Base-by-base conservation (phyloP, 78 protist genomes). In the Tieghemostelium lacteum region DNA sequence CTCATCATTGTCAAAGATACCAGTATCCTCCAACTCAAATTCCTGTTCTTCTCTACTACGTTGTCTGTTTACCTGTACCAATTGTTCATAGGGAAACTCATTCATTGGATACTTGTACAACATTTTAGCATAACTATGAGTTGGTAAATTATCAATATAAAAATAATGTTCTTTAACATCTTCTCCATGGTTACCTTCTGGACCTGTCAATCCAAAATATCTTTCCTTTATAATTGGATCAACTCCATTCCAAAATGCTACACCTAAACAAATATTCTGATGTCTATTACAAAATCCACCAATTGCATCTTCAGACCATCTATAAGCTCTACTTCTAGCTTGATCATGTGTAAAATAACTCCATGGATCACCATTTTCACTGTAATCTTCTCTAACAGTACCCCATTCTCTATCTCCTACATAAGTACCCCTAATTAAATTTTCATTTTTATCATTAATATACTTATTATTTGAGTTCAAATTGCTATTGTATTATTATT, bases 271-370 rank as follows among this genome's bases (percentile, higher is more conserved):
- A 39, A 95, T 29, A 49, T 92, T 85, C 57, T 88, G 86, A 52
- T 52, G 62, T 39, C 97, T 49, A 75, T 93, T 75, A 74, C 93
- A 86, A 54, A 55, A 75, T 29, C 95, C 96, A 17, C 78, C 86
- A 39, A 96, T 69, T 24, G 96, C 94, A 73, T 96, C 98, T 73
- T 96, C 98, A n/a, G 92, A 77, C 98, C 98, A 96, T 4, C 98
- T 5, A 1, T 19, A 39, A 36, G 17, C 3, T 4, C 0, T 37
- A 26, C 20, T 36, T 8, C 34, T 26, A 36, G 57, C 50, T 3
- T 63, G 40, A 20, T 94, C 95, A 42, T 95, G 98, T 42, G 97
- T 75, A 42, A 94, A 95, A 71, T 65, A 91, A 6, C 40, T 31
- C 98, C 98, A 96, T 17, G 89, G 50, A 28, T 85, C 69, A 1